Evolutionary conservation across 202 grass and related monocot species (phyloP).

Genomic region (Digitaria exilis): DNA sequence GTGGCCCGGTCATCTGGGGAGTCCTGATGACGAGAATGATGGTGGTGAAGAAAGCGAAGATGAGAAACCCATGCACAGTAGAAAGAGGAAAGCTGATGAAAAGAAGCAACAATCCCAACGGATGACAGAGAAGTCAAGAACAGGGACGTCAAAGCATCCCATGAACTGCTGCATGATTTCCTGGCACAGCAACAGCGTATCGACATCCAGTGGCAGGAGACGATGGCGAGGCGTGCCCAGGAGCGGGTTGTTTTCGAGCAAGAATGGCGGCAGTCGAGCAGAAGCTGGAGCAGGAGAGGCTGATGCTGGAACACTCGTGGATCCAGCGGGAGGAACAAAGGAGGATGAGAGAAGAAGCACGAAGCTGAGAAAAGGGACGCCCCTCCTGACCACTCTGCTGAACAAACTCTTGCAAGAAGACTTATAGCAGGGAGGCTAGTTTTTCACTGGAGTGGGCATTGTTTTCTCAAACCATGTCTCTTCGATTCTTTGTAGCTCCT

Average conservation of each 20-base stretch:
- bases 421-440: conserved; percentile 36
- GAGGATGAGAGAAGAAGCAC: conserved; percentile 52
- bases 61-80: conserved; percentile 41
- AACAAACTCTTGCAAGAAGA: conserved; percentile 69
- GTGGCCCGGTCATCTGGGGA: conserved; percentile 49
- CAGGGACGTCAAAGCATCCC: too few species aligned
- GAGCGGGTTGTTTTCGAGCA: conserved; percentile 75
- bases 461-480: conserved; percentile 30
- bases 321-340: conserved; percentile 71
- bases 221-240: conserved; percentile 57
- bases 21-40: conserved; percentile 41
- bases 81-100: conserved; percentile 54
- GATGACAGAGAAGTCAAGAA: conserved; percentile 30
- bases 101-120: conserved; percentile 44
- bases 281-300: conserved; percentile 79
- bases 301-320: conserved; percentile 84
- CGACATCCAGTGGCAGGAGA: conserved; percentile 71
- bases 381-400: conserved; percentile 46
- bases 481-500: conserved; percentile 49
- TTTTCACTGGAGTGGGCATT: conserved; percentile 21
- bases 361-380: conserved; percentile 71
- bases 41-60: conserved; percentile 45
- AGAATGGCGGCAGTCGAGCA: conserved; percentile 76
- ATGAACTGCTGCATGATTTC: conserved; percentile 75
- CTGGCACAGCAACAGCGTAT: conserved; percentile 72